Percentiles rank a stretch among this genome's conserved stretches.
Conservation (phyloP, 306 rosid species). For the Prunus padus region DNA sequence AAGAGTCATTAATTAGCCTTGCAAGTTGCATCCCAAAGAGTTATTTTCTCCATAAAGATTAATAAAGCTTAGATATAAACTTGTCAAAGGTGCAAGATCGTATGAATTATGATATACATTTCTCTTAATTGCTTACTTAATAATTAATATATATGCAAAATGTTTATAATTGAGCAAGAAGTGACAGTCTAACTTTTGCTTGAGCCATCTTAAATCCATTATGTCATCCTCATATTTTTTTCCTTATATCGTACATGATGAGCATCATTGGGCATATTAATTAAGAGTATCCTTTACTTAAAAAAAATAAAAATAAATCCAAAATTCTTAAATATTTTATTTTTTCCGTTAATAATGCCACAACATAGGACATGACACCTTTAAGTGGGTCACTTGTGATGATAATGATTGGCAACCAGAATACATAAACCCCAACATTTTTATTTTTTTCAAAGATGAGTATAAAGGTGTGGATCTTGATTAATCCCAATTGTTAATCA, state of each 20-base stretch:
- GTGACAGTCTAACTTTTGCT: no score
- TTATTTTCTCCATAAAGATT: no score
- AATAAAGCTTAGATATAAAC: no score
- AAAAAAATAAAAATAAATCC: not conserved
- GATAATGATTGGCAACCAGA: constrained; percentile 1
- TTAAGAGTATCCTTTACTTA: not conserved
- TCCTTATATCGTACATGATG: not conserved
- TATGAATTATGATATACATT: no score
- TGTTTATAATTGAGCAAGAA: no score
- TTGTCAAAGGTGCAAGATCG: no score
- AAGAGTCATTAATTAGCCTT: no score
- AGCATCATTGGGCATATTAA: not conserved
- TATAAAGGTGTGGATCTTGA: constrained; percentile 16
- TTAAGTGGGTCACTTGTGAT: constrained; percentile 19
- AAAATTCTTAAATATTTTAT: not conserved
- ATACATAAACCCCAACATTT: not conserved
- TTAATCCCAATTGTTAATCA: constrained; percentile 7
- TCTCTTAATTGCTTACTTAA: no score
- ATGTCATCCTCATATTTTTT: no score
- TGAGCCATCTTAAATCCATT: no score
- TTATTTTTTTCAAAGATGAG: not conserved
- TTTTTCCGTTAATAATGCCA: constrained; percentile 19
- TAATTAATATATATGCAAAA: no score
- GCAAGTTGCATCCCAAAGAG: no score
- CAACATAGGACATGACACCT: constrained; percentile 24